Conservation (phyloP, 2,329 filamentous ascomycete genomes). For the Diaporthe sp. region DNA sequence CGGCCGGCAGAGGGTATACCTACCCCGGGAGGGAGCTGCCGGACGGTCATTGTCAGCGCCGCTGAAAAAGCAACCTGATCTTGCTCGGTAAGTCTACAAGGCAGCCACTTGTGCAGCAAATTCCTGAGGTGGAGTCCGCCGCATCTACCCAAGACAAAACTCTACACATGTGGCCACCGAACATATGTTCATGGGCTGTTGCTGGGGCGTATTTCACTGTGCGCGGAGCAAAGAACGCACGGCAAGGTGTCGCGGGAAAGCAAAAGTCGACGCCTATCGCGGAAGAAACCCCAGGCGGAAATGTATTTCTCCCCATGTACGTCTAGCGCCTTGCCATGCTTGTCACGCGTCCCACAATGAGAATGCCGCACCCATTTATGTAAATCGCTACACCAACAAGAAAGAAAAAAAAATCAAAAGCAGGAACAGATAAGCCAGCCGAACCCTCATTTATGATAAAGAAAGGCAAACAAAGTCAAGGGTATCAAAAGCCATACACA, state of each 20-base stretch:
- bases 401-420: not conserved
- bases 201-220: no score
- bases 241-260: no score
- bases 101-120: not conserved
- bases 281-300: not conserved
- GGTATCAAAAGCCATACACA: constrained; percentile 31
- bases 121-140: not conserved
- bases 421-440: not conserved
- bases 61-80: no score
- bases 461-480: not conserved
- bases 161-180: not conserved
- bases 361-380: constrained; percentile 13
- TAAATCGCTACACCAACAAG: not conserved
- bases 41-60: no score
- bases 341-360: not conserved
- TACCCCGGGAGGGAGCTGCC: no score
- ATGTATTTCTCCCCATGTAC: not conserved
- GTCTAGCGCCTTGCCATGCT: constrained; percentile 28
- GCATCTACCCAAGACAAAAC: not conserved
- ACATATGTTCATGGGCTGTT: no score
- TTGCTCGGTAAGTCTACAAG: no score
- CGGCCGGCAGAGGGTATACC: no score
- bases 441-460: not conserved
- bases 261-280: no score
- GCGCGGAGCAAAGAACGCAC: not conserved